phyloP scores from a whole-genome alignment of 75 land plant species.

The Gnetum montanum region DNA sequence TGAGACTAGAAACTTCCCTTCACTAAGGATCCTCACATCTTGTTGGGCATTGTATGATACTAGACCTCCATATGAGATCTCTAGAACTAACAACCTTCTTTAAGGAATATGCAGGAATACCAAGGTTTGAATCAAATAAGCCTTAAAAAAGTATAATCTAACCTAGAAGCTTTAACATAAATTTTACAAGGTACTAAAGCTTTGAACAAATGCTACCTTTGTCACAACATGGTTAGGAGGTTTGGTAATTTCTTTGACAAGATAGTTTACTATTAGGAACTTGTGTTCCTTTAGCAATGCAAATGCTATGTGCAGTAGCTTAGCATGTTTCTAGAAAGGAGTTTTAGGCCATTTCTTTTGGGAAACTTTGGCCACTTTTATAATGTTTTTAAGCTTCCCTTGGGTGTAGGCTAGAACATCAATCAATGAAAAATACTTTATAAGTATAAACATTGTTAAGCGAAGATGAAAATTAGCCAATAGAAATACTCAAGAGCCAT shows the following conservation, averaged over 20 bases:
- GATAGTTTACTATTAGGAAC: slow-evolving; percentile 65
- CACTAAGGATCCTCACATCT: slow-evolving; percentile 76
- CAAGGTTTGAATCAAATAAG: background rate
- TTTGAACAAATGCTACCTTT: slow-evolving; percentile 34
- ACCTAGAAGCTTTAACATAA: background rate
- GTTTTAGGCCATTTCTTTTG: slow-evolving; percentile 83
- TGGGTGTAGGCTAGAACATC: slow-evolving; percentile 73
- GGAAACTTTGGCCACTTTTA: slow-evolving; percentile 59
- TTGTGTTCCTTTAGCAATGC: slow-evolving; percentile 87
- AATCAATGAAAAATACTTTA: background rate
- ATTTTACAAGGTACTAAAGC: background rate
- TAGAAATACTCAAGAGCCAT: too few species aligned
- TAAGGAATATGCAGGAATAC: background rate
- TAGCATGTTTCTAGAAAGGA: slow-evolving; percentile 92
- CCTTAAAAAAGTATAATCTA: background rate
- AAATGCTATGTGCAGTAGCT: slow-evolving; percentile 79
- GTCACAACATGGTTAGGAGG: slow-evolving; percentile 82
- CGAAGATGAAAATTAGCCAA: too few species aligned
- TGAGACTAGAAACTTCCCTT: slow-evolving; percentile 70
- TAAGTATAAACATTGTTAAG: too few species aligned
- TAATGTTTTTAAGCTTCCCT: slow-evolving; percentile 83
- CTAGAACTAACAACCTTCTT: slow-evolving; percentile 83
- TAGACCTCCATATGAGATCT: slow-evolving; percentile 78
- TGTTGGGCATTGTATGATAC: slow-evolving; percentile 86
- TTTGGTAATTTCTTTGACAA: slow-evolving; percentile 92